Percentiles rank a stretch among this genome's conserved stretches.
These are phyloP conservation scores for Pestalotiopsis sp. DNA, from an alignment of 2,329 filamentous ascomycete genomes.

Conservation along the genomic window DNA sequence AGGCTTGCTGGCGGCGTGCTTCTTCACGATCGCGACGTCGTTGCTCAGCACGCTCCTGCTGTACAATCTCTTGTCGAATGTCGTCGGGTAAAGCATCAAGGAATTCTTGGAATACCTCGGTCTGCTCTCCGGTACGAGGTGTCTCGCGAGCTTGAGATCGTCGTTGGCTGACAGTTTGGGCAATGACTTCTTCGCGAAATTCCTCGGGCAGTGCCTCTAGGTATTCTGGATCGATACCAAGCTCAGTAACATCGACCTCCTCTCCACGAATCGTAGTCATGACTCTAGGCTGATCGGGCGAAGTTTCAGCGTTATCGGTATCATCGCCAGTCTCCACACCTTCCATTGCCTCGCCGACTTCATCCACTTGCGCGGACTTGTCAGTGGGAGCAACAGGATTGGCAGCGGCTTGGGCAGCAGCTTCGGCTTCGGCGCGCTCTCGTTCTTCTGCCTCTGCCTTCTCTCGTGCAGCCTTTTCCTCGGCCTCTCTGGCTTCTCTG, in stretches of 20 bases:
- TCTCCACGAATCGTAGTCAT: constrained; percentile 84
- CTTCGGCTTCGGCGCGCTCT: constrained; percentile 62
- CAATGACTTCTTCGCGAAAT: constrained; percentile 92
- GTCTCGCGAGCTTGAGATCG: constrained; percentile 74
- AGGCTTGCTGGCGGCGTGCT: constrained; percentile 64
- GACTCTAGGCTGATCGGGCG: constrained; percentile 63
- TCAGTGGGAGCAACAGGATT: constrained; percentile 48
- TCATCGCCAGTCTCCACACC: constrained; percentile 34
- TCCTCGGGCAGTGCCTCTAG: constrained; percentile 97
- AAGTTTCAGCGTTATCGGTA: constrained; percentile 36
- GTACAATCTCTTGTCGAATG: constrained; percentile 85
- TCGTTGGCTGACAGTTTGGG: constrained; percentile 82
- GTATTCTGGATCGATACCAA: constrained; percentile 94
- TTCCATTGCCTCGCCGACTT: constrained; percentile 32
- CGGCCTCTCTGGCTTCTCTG: constrained; percentile 72
- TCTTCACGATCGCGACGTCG: constrained; percentile 86
- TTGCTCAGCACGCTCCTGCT: constrained; percentile 86
- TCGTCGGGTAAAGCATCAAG: constrained; percentile 89
- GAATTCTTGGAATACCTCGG: constrained; percentile 90
- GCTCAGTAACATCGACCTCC: constrained; percentile 87
- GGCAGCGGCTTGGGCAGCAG: constrained; percentile 46
- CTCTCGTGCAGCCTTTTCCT: constrained; percentile 66
- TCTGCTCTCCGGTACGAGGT: constrained; percentile 71
- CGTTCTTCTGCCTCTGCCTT: constrained; percentile 72
- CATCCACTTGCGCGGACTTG: constrained; percentile 26